A percentile compares a stretch with the other conserved stretches of the same genome.
phyloP scores from a whole-genome alignment of 176 grass and related monocot species.

The Musa itinerans region DNA sequence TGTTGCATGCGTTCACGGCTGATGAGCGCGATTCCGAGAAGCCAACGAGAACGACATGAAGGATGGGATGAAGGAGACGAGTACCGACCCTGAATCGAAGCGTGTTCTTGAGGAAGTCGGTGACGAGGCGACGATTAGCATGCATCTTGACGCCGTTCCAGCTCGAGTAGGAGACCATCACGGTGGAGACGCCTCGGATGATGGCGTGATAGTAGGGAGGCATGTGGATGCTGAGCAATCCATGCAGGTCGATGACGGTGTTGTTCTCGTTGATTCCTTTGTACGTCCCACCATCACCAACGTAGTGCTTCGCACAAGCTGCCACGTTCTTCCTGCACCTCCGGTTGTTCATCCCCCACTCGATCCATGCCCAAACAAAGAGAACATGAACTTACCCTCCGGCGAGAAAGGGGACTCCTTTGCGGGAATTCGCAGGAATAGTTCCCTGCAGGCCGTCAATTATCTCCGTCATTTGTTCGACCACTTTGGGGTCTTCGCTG shows the following conservation, averaged over 20 bases:
- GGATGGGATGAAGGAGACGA: not conserved
- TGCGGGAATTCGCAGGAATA: constrained; percentile 21
- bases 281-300: constrained; percentile 61
- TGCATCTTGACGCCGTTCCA: constrained; percentile 80
- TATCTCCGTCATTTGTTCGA: constrained; percentile 48
- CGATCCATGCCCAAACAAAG: not conserved
- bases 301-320: constrained; percentile 63
- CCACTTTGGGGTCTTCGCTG: constrained; percentile 58
- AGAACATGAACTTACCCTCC: constrained; percentile 33
- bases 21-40: no score
- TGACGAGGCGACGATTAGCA: constrained; percentile 52
- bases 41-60: not conserved
- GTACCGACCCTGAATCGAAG: constrained; percentile 55
- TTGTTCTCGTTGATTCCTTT: constrained; percentile 65
- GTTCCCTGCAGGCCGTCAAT: constrained; percentile 67
- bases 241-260: constrained; percentile 38
- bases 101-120: constrained; percentile 65
- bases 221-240: constrained; percentile 60
- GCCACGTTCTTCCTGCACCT: constrained; percentile 51
- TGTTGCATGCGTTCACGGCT: not conserved
- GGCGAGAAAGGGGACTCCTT: constrained; percentile 55
- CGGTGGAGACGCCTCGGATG: constrained; percentile 58
- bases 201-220: constrained; percentile 54
- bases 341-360: no score
- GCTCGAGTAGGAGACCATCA: constrained; percentile 71